Percentiles rank a stretch among this genome's conserved stretches.
Evolutionary conservation across 2,329 filamentous ascomycete genomes (phyloP).

Genomic region (Curvularia spicifera): DNA sequence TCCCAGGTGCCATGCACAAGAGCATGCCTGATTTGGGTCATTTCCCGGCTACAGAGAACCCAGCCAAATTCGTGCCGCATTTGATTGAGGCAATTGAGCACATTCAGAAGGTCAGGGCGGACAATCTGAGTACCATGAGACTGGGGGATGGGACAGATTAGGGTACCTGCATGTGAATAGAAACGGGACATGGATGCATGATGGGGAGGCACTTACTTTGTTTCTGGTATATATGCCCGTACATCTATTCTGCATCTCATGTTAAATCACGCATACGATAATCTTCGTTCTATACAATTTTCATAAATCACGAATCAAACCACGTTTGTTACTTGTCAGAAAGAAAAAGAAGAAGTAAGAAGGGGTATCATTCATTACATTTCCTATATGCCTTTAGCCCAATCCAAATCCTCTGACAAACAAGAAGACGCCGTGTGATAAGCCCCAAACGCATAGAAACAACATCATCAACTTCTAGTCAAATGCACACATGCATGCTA

Average conservation of each 20-base stretch:
- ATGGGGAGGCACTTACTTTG: not conserved
- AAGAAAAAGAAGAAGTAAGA: not conserved
- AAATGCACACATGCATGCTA: not conserved
- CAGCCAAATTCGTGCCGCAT: constrained; percentile 49
- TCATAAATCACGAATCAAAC: not conserved
- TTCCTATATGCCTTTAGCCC: not conserved
- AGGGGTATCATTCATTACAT: constrained; percentile 6
- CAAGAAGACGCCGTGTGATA: not conserved
- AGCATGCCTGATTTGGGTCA: constrained; percentile 56
- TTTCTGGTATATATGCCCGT: not conserved
- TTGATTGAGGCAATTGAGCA: constrained; percentile 49
- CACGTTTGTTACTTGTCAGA: not conserved
- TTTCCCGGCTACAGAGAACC: constrained; percentile 57
- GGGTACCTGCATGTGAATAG: not conserved
- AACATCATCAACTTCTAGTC: not conserved
- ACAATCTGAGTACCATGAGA: constrained; percentile 42
- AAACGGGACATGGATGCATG: not conserved
- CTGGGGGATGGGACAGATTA: constrained; percentile 37
- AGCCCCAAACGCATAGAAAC: not conserved
- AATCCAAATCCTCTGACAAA: not conserved
- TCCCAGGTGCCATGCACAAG: constrained; percentile 54
- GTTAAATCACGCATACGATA: not conserved
- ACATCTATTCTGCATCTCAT: not conserved
- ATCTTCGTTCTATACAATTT: too few relatives aligned
- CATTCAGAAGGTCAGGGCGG: constrained; percentile 44